Evolutionary conservation across 2,329 filamentous ascomycete genomes (phyloP).

Genomic region (Colletotrichum sp.): DNA sequence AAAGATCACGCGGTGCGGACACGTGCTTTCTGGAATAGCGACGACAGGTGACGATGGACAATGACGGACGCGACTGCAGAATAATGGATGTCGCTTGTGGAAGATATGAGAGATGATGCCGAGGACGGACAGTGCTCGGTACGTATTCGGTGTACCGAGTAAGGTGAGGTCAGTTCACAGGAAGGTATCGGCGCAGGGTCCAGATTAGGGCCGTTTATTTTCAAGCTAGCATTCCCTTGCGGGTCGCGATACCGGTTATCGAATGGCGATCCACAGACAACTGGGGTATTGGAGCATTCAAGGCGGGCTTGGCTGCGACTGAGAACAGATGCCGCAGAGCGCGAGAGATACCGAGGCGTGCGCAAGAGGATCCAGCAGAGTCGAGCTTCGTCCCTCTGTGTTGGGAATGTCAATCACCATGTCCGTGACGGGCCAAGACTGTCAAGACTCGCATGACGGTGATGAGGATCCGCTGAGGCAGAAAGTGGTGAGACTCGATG

Average conservation of each 20-base stretch:
- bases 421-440: not conserved
- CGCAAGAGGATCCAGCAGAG: not conserved
- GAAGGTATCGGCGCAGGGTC: constrained; percentile 2
- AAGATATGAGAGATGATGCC: not conserved
- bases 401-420: not conserved
- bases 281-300: not conserved
- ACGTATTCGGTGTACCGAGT: not conserved
- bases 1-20: not conserved
- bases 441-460: not conserved
- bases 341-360: not conserved
- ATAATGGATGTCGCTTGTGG: not conserved
- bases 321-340: not conserved
- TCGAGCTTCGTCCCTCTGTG: not conserved
- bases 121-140: not conserved
- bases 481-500: not conserved
- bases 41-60: not conserved
- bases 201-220: constrained; percentile 19
- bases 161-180: not conserved
- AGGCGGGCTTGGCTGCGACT: not conserved
- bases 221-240: not conserved
- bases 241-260: not conserved
- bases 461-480: not conserved
- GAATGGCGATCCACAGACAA: constrained; percentile 6
- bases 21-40: not conserved
- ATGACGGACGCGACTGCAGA: not conserved